Evolutionary conservation across 163 green algal species (phyloP).

Genomic region (Scenedesmus sp.): DNA sequence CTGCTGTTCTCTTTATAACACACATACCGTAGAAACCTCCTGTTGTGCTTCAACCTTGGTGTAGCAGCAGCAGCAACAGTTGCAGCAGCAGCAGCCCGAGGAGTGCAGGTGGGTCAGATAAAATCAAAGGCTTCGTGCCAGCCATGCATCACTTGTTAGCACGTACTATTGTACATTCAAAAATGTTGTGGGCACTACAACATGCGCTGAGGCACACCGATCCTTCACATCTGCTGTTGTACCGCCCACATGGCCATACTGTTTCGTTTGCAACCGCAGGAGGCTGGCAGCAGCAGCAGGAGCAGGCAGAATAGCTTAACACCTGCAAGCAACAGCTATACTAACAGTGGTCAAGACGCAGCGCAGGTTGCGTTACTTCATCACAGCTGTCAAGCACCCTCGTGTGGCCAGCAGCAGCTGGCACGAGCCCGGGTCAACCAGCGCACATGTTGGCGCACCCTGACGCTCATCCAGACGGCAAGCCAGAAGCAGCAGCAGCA

Average conservation of each 20-base stretch:
- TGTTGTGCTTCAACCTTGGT: neutral
- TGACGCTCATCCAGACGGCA: neutral
- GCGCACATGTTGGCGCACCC: neutral
- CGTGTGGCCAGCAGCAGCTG: neutral
- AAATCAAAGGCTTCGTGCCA: neutral
- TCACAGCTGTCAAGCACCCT: neutral
- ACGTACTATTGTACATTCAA: too few species aligned
- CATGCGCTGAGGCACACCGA: neutral
- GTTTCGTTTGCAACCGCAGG: too few species aligned
- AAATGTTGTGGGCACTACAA: neutral
- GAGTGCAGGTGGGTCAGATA: neutral
- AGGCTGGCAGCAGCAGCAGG: too few species aligned
- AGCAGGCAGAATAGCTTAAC: too few species aligned
- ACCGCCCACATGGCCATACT: too few species aligned
- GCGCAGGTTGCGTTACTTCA: too few species aligned
- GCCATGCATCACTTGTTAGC: neutral
- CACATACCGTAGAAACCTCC: too few species aligned
- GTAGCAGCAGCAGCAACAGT: too few species aligned
- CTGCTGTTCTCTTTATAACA: too few species aligned
- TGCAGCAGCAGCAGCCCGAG: neutral
- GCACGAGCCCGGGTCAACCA: neutral
- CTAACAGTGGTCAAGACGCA: too few species aligned
- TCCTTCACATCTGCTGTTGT: neutral
- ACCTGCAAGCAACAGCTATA: too few species aligned
- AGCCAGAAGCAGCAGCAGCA: neutral